These are phyloP conservation scores for Debaryomycetaceae sp. DNA, from an alignment of 1,139 yeast genomes.

Conservation along the genomic window DNA sequence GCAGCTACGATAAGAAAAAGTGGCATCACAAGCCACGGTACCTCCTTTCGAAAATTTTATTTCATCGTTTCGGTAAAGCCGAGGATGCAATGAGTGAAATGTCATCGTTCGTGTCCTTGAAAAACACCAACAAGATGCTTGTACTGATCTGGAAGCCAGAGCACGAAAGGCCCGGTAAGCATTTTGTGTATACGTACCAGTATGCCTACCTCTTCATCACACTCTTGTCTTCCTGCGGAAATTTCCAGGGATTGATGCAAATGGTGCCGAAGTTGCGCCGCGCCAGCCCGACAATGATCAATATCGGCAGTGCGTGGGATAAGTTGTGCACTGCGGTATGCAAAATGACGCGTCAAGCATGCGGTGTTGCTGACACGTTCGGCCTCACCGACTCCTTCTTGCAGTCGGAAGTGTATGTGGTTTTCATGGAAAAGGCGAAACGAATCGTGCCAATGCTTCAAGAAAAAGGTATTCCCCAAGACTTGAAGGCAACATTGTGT, in stretches of 20 bases:
- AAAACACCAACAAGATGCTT: conserved; percentile 59
- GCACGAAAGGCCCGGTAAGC: conserved; percentile 84
- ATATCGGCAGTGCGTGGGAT: conserved; percentile 59
- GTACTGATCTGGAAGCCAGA: conserved; percentile 93
- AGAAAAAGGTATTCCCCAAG: conserved; percentile 18
- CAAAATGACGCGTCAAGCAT: conserved; percentile 33
- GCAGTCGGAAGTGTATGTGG: conserved; percentile 33
- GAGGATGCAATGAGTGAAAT: conserved; percentile 55
- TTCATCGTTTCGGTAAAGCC: conserved; percentile 42
- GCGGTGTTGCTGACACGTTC: conserved; percentile 34
- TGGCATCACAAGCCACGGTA: conserved; percentile 89
- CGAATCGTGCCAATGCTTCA: conserved; percentile 19
- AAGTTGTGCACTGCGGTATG: conserved; percentile 38
- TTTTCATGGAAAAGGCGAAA: conserved; percentile 33
- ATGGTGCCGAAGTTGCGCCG: conserved; percentile 65
- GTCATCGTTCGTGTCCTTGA: conserved; percentile 51
- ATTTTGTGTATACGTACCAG: conserved; percentile 65
- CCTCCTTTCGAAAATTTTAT: conserved; percentile 55
- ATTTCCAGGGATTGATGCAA: conserved; percentile 46
- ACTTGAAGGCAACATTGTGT: conserved; percentile 23
- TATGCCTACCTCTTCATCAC: conserved; percentile 58
- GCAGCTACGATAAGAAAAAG: conserved; percentile 60
- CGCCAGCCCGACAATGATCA: conserved; percentile 64
- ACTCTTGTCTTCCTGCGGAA: conserved; percentile 42
- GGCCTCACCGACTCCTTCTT: conserved; percentile 49